Evolutionary conservation across 805 yeast species (phyloP), one percentile per base, ranked within the genome.

Genomic region (Wickerhamiella slavikovae): DNA sequence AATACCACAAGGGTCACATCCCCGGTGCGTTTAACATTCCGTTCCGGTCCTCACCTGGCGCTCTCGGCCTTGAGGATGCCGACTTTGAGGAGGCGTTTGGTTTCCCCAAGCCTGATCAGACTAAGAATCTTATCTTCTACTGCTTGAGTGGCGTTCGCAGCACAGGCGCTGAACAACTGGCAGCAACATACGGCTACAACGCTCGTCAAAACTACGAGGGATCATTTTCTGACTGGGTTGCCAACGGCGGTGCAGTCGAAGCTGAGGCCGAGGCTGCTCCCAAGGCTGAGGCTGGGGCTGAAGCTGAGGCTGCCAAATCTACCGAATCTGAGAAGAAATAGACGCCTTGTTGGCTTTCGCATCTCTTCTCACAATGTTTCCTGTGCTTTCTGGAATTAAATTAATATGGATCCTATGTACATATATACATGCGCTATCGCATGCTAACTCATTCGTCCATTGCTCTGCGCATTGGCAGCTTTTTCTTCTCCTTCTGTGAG

Each of bases 61-160:
- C 96, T 0, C 60, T 85, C 35, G 80, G 78, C 28, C 64, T 85
- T 29, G 53, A 71, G 1, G 62, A 64, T 4, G 92, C 77, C 31
- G 93, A 78, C 39, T 85, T 89, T 45, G 64, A 68, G 43, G 77
- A 75, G 22, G 60, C 67, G 27, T 80, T 83, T 55, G 85, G 91
- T 10, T 71, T 82, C 44, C 61, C 60, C 10, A 85, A 85, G 57
- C 98, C 98, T 3, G 41, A 55, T 5, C 51, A 57, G 28, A 71
- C 69, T 29, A 67, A 75, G 46, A 77, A 78, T 40, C 59, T 85
- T 47, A 66, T 85, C 24, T 83, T 85, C 54, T 83, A 83, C 56
- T 85, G 98, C 54, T 67, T 76, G 28, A 93, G 77, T 6, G 98
- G 98, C 33, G 76, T 82, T 27, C 71, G 98, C 58, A 74, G 91